A percentile compares a stretch with the other conserved stretches of the same genome.
phyloP scores from a whole-genome alignment of 73 alveolate genomes.

The Paramecium sonneborni region DNA sequence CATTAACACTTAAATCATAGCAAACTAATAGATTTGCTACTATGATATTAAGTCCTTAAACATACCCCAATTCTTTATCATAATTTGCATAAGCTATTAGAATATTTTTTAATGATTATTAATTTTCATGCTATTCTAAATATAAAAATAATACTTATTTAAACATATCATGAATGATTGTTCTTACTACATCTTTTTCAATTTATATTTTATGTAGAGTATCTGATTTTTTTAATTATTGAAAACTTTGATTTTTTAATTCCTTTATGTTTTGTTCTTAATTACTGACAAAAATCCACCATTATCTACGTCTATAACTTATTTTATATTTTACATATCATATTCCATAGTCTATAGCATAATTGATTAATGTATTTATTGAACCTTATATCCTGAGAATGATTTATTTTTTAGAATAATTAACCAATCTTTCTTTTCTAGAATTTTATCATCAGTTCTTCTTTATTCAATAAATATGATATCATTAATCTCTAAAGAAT shows the following conservation, averaged over 20 bases:
- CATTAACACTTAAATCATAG: slow-evolving; percentile 34
- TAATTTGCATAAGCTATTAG: slow-evolving; percentile 6
- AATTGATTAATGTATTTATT: background rate
- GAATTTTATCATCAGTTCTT: background rate
- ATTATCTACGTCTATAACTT: background rate
- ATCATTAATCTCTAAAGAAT: background rate
- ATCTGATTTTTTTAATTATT: background rate
- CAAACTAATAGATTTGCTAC: slow-evolving; percentile 31
- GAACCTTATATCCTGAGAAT: background rate
- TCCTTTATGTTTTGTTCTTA: background rate
- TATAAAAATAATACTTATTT: background rate
- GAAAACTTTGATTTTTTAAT: background rate
- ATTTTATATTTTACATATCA: background rate
- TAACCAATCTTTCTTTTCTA: slow-evolving; percentile 7
- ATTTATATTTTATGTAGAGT: background rate
- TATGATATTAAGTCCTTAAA: slow-evolving; percentile 23
- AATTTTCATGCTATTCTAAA: background rate
- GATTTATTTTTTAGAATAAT: background rate
- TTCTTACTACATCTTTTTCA: background rate
- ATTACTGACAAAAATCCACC: slow-evolving; percentile 29
- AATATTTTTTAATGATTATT: slow-evolving; percentile 19
- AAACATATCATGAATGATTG: background rate
- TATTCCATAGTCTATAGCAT: background rate
- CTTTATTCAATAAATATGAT: background rate
- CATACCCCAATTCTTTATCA: slow-evolving; percentile 41